Evolutionary conservation across 2,329 filamentous ascomycete species (phyloP), one percentile per base, ranked within the genome.

Genomic region (Sordariomycetes sp.): DNA sequence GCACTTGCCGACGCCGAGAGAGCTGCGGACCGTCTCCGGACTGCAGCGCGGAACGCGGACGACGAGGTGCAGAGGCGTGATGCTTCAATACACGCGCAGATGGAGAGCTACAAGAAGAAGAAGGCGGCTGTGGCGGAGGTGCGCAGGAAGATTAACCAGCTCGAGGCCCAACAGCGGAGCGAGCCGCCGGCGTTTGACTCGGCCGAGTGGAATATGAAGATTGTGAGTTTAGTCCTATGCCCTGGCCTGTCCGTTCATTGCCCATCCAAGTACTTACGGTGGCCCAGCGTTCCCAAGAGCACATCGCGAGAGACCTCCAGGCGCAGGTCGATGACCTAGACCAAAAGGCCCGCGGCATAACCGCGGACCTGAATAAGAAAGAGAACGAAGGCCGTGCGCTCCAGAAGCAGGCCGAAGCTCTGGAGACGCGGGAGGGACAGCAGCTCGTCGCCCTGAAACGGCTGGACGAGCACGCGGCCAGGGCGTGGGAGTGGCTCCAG

Each of bases 401-500:
- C 1, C 61, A 80, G 61, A 62, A 64, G 2, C 78, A 84, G 17
- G 68, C 89, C 24, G 68, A 74, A 25, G 78, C 74, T 20, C 76
- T 96, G 15, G 78, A 89, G 54, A 92, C 89, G 1, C 81, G 87
- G 63, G 77, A 84, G 59, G 91, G 90, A 6, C 86, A 88, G 64
- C 85, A 89, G 62, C 74, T 87, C 57, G 81, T 72, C 54, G 82
- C 86, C 61, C 77, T 99, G 57, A 75, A 74, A 56, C 75, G 67
- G 6, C 17, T 78, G 0, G 86, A 85, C 12, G 66, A 66, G 0
- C 87, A 96, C 58, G 82, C 86, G 2, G 79, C 79, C 12, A 74
- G 67, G 62, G 90, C 85, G 2, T 96, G 89, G 84, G 76, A 84
- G 50, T 99, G 92, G 91, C 78, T 97, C 55, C 79, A 89, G 65